Evolutionary conservation across 306 rosid species (phyloP), one percentile per base, ranked within the genome.

Genomic region (Medicago ruthenica): DNA sequence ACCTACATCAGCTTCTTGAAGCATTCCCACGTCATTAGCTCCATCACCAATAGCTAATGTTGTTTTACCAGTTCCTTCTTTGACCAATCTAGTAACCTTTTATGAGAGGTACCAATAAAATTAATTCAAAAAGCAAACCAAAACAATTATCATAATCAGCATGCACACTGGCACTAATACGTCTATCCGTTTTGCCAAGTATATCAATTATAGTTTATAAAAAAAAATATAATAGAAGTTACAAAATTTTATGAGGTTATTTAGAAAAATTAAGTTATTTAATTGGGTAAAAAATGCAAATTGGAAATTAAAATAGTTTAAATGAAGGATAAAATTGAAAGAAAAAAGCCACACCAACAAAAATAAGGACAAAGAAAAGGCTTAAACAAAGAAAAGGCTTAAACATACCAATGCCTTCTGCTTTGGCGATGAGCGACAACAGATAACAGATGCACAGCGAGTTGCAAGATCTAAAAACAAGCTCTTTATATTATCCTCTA

Each of bases 1-100:
- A 75, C 98, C 97, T 50, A 93, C 85, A 79, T 93, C 96, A 7
- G 98, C 98, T 82, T 93, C 96, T 86, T 91, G 98, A 81, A 93
- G 96, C 98, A 93, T 93, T 76, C 98, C 97, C 21, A 93, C 97
- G 79, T 93, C 97, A 75, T 93, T 93, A 78, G 97, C 98, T 69
- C 98, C 98, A 40, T 93, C 97, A 18, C 97, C 97, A 14, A 93
- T 86, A 2, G 98, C 96, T 70, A 93, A 86, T n/a, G 96, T 93
- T 57, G 96, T 93, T 83, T 90, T 93, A 50, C 91, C 90, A 14
- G 91, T 91, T 80, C 94, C 96, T 78, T 85, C 76, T 83, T 91
- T 93, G 37, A 93, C 98, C n/a, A 93, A 82, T 79, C 97, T 88
- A 44, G 98, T 88, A 44, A 93, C 97, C 97, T 93, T 67, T 58